A percentile compares a stretch with the other conserved stretches of the same genome.
Evolutionary conservation across 495 filamentous ascomycete genomes (phyloP).

Genomic region (Penicillium nucicola): DNA sequence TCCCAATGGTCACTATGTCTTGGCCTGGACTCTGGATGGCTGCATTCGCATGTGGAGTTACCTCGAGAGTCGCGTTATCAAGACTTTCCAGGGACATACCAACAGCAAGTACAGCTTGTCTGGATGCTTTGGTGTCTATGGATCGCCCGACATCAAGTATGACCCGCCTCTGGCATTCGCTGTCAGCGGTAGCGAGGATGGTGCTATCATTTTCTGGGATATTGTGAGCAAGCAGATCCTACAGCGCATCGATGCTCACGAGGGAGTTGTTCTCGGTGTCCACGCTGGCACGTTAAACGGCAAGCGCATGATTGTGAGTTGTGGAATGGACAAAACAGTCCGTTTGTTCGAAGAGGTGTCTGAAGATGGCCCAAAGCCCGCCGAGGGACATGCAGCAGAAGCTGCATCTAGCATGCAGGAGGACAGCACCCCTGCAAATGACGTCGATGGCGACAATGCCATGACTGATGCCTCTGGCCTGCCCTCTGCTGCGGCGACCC

Average conservation of each 20-base stretch:
- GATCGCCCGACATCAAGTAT: conserved; percentile 37
- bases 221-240: conserved; percentile 78
- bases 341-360: conserved; percentile 55
- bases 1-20: conserved; percentile 87
- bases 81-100: conserved; percentile 93
- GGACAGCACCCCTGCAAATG: background rate
- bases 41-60: conserved; percentile 94
- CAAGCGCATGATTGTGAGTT: conserved; percentile 54
- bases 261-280: conserved; percentile 80
- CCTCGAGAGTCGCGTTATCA: conserved; percentile 79
- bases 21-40: conserved; percentile 88
- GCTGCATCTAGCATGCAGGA: background rate
- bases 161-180: conserved; percentile 49
- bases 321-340: conserved; percentile 61
- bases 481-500: conserved; percentile 14
- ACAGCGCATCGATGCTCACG: conserved; percentile 67
- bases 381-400: background rate
- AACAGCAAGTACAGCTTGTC: conserved; percentile 81
- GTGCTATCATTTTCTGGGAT: conserved; percentile 84
- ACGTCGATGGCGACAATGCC: conserved; percentile 18
- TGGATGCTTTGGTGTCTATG: conserved; percentile 73
- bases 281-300: conserved; percentile 52
- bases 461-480: conserved; percentile 20
- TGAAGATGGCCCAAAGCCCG: conserved; percentile 13
- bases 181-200: conserved; percentile 84